A percentile compares a stretch with the other conserved stretches of the same genome.
phyloP scores from a whole-genome alignment of 2,329 filamentous ascomycete species.

The Xylariaceae sp. region DNA sequence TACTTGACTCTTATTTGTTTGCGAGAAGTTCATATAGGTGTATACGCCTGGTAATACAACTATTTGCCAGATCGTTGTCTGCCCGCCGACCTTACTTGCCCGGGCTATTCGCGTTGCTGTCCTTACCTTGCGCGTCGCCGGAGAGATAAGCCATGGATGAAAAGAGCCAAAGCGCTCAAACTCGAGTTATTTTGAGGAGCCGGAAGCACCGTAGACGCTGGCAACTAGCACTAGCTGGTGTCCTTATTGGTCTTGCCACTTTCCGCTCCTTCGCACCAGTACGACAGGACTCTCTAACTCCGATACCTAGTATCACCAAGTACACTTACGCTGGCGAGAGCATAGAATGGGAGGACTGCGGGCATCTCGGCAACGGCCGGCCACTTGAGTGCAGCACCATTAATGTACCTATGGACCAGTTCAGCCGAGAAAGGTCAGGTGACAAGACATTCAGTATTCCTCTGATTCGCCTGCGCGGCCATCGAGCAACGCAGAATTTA shows the following conservation, averaged over 20 bases:
- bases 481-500: constrained; percentile 50
- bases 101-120: too few species aligned
- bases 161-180: background rate
- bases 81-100: too few species aligned
- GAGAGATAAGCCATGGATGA: background rate
- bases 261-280: background rate
- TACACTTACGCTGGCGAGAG: constrained; percentile 43
- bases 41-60: too few species aligned
- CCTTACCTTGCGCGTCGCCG: too few species aligned
- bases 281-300: background rate
- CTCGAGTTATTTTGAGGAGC: background rate
- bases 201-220: background rate
- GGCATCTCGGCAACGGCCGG: constrained; percentile 41
- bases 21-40: too few species aligned
- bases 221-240: background rate
- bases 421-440: constrained; percentile 40
- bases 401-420: constrained; percentile 55
- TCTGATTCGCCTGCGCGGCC: constrained; percentile 51
- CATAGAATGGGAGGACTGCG: constrained; percentile 49
- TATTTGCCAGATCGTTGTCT: too few species aligned
- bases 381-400: constrained; percentile 51
- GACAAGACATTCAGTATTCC: constrained; percentile 51
- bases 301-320: too few species aligned
- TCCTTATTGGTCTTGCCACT: background rate
- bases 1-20: too few species aligned